phyloP scores from a whole-genome alignment of 495 filamentous ascomycete species.

The Tuber umbilicatum region DNA sequence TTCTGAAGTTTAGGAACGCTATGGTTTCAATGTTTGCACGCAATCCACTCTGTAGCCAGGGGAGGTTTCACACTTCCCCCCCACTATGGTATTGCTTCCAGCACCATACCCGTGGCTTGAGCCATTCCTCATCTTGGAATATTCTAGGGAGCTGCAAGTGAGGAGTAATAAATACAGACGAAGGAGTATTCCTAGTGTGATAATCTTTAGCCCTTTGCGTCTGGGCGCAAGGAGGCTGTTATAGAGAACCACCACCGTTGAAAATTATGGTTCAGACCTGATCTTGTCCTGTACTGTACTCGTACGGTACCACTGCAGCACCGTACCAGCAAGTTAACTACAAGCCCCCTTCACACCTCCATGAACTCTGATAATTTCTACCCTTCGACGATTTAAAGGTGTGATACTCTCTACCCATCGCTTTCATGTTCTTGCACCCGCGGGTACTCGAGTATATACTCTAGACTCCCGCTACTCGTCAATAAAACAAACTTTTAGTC shows the following conservation, averaged over 20 bases:
- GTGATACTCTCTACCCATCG: background rate
- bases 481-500: background rate
- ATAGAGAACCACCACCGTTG: background rate
- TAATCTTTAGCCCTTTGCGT: background rate
- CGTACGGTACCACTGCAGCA: background rate
- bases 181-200: background rate
- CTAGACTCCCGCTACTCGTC: background rate
- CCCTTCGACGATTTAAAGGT: background rate
- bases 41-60: too few relatives aligned
- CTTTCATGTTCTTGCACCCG: background rate
- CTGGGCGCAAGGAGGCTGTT: background rate
- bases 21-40: too few relatives aligned
- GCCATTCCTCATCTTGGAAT: background rate
- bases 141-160: background rate
- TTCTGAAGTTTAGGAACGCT: too few relatives aligned
- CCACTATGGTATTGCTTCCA: too few relatives aligned
- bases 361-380: background rate
- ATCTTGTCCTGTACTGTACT: background rate
- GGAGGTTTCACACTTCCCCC: too few relatives aligned
- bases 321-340: background rate
- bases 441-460: background rate
- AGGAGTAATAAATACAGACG: background rate
- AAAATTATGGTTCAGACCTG: background rate
- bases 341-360: background rate
- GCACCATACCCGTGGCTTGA: background rate